Base-by-base conservation (phyloP, 495 filamentous ascomycete species). In the Penicillium crystallinum region DNA sequence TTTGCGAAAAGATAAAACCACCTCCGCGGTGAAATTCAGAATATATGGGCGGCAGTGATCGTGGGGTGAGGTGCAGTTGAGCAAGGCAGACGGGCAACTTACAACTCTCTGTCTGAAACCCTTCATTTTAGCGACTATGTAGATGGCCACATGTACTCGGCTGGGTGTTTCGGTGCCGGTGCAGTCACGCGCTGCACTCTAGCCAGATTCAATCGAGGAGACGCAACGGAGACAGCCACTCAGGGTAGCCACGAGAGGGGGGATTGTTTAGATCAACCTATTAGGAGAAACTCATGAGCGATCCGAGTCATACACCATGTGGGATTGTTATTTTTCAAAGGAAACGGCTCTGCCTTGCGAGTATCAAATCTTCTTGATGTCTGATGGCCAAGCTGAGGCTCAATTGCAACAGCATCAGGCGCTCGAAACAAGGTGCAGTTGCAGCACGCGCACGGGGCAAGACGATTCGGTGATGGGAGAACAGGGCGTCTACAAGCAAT, bases 31-130 rank as follows among this genome's bases (percentile, higher is more conserved):
- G 50, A 56, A 54, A 50, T 55, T 25, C 29, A 38, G 46, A 49
- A 53, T 21, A 31, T 45, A 35, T 36, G 21, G 49, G 31, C 43
- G 51, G 53, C 41, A 48, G 52, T 52, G 37, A 52, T 56, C 43
- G 53, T 62, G 60, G 47, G 49, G 41, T 58, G 47, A 56, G 53
- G 47, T 49, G 61, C 48, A 42, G 39, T 15, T 44, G 48, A 19
- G 21, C 29, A 50, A 36, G 14, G 19, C 18, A 23, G 19, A 33
- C 42, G 58, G 57, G 41, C 52, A 56, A 87, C 92, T 80, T 80
- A 96, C 92, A 77, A 97, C 95, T 87, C 88, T 87, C 78, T 95
- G 90, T 76, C 93, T 87, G 73, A 98, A 96, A 66, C 89, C 85
- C 78, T 96, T 97, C 93, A 98, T 97, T 75, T 81, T 90, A 52